Evolutionary conservation across 2,329 filamentous ascomycete species (phyloP).

Genomic region (Phyllosticta citriasiana): DNA sequence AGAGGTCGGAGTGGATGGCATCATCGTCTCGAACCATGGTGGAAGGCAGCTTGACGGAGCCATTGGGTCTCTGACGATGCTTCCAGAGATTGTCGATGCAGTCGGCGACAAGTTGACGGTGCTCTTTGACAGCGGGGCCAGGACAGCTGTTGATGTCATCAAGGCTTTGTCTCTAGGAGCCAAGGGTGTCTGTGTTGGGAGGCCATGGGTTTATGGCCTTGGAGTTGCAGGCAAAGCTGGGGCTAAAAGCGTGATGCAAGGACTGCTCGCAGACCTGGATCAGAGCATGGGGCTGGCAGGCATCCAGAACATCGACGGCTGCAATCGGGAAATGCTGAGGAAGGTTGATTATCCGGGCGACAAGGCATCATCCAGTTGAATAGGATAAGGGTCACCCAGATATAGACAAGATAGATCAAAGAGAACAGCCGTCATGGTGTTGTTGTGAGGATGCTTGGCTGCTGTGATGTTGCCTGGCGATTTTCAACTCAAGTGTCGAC

Average conservation of each 20-base stretch:
- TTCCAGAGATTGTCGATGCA: constrained; percentile 49
- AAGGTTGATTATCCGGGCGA: constrained; percentile 5
- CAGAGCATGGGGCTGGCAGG: constrained; percentile 19
- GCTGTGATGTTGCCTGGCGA: not conserved
- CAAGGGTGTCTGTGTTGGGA: constrained; percentile 46
- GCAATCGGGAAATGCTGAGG: not conserved
- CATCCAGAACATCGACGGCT: constrained; percentile 14
- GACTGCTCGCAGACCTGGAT: constrained; percentile 14
- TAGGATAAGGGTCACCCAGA: no score
- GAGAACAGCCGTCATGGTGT: not conserved
- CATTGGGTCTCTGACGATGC: constrained; percentile 41
- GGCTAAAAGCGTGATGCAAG: constrained; percentile 30
- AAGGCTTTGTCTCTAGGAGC: constrained; percentile 47
- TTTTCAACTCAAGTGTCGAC: not conserved
- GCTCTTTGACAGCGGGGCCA: constrained; percentile 43
- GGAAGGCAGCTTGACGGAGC: constrained; percentile 43
- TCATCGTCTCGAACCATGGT: constrained; percentile 45
- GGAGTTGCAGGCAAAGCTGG: constrained; percentile 46
- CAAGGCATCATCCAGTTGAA: constrained; percentile 1
- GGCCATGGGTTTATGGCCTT: constrained; percentile 50
- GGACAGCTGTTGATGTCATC: constrained; percentile 40
- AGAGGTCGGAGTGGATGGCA: constrained; percentile 38
- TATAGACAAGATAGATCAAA: not conserved
- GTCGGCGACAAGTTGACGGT: constrained; percentile 23
- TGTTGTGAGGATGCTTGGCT: not conserved